Percentiles rank a stretch among this genome's conserved stretches.
Conservation (phyloP, 371 early-diverging fungal species). For the Mortierella sp. region DNA sequence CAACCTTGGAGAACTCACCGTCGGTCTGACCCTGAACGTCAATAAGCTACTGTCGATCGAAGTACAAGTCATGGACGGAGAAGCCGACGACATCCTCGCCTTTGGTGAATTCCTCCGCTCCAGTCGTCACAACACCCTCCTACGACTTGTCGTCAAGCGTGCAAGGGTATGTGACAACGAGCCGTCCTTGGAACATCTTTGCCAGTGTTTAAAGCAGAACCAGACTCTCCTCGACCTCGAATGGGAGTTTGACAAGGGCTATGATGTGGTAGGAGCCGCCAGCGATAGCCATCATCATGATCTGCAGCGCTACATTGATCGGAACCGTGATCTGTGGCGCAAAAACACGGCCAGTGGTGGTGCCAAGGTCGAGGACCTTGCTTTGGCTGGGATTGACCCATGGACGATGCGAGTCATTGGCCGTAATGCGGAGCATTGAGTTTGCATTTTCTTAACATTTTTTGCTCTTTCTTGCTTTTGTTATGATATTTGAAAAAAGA, state of each 20-base stretch:
- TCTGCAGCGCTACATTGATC: slow-evolving; percentile 35
- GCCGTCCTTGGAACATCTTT: slow-evolving; percentile 28
- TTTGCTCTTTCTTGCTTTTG: background rate
- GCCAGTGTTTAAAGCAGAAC: slow-evolving; percentile 44
- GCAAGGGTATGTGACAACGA: slow-evolving; percentile 40
- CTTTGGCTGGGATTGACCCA: slow-evolving; percentile 30
- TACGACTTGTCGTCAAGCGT: slow-evolving; percentile 39
- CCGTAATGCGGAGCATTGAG: slow-evolving; percentile 20
- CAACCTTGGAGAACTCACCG: slow-evolving; percentile 38
- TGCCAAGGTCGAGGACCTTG: slow-evolving; percentile 26
- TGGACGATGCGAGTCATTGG: slow-evolving; percentile 35
- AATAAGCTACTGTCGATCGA: slow-evolving; percentile 33
- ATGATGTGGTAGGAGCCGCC: slow-evolving; percentile 5
- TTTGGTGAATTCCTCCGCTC: slow-evolving; percentile 43
- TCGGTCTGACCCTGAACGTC: slow-evolving; percentile 21
- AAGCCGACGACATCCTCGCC: slow-evolving; percentile 27
- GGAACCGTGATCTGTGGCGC: slow-evolving; percentile 46
- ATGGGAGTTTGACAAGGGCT: slow-evolving; percentile 44
- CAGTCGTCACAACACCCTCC: slow-evolving; percentile 18
- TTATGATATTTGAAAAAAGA: background rate
- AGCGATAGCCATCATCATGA: slow-evolving; percentile 8
- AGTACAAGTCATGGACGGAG: slow-evolving; percentile 32
- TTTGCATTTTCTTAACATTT: background rate
- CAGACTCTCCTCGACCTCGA: slow-evolving; percentile 39
- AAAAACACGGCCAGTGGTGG: slow-evolving; percentile 14